Conservation (phyloP, 1,139 yeast genomes). For the Candida sp. region DNA sequence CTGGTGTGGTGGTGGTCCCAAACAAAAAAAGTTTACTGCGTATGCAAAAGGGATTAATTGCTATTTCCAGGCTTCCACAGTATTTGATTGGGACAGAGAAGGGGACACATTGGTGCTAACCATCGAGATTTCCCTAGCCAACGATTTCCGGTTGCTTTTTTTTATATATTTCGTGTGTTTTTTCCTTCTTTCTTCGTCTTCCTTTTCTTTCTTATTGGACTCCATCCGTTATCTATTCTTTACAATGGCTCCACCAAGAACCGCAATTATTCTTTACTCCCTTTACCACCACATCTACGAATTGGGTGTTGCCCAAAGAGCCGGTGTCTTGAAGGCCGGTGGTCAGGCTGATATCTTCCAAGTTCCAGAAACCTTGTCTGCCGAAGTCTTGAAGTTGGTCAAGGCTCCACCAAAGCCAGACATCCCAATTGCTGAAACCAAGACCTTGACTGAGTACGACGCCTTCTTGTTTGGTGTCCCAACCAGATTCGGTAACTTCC, state of each 20-base stretch:
- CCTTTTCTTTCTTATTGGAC: not conserved
- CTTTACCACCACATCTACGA: slow-evolving; percentile 39
- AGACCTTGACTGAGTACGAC: slow-evolving; percentile 35
- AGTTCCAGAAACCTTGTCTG: slow-evolving; percentile 38
- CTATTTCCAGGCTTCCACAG: slow-evolving; percentile 1
- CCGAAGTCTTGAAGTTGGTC: slow-evolving; percentile 29
- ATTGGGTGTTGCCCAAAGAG: slow-evolving; percentile 36
- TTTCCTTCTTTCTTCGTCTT: not conserved
- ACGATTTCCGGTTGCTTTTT: not conserved
- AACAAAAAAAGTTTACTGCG: not conserved
- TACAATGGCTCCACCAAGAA: slow-evolving; percentile 11
- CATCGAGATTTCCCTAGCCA: too few species aligned
- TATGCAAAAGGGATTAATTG: slow-evolving; percentile 1
- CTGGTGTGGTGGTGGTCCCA: not conserved
- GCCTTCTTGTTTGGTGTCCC: slow-evolving; percentile 44
- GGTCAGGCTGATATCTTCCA: slow-evolving; percentile 40
- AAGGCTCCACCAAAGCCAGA: slow-evolving; percentile 38
- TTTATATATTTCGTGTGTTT: not conserved
- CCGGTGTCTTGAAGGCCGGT: slow-evolving; percentile 41
- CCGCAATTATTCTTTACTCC: slow-evolving; percentile 41
- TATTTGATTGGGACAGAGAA: not conserved
- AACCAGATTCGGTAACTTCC: slow-evolving; percentile 41
- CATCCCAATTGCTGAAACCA: slow-evolving; percentile 35
- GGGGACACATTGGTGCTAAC: too few species aligned
- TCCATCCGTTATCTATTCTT: not conserved